Evolutionary conservation across 768 basidiomycete species (phyloP).

Genomic region (Lactifluus subvellereus): DNA sequence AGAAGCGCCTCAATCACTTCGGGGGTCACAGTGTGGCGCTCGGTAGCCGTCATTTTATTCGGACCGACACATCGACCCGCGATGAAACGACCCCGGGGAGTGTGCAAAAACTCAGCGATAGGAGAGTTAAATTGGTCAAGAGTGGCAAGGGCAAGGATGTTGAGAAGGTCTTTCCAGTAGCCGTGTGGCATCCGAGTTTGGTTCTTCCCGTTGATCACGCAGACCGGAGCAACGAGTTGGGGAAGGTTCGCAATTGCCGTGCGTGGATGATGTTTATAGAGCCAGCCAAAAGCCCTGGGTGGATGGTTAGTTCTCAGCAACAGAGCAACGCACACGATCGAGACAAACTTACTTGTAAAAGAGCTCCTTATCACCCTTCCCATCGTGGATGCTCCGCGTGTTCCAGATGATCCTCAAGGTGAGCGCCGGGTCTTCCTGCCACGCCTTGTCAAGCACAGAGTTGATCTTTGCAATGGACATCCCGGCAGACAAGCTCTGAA

Average conservation of each 20-base stretch:
- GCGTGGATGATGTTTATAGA: slow-evolving; percentile 61
- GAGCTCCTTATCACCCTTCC: slow-evolving; percentile 51
- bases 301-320: background rate
- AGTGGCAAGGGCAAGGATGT: slow-evolving; percentile 57
- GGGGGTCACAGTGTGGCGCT: slow-evolving; percentile 27
- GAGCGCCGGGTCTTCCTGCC: slow-evolving; percentile 51
- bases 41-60: background rate
- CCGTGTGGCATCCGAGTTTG: slow-evolving; percentile 42
- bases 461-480: slow-evolving; percentile 29
- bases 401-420: slow-evolving; percentile 67
- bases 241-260: slow-evolving; percentile 54
- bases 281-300: slow-evolving; percentile 54
- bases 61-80: background rate
- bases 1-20: background rate
- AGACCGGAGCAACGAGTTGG: slow-evolving; percentile 19
- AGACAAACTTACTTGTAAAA: slow-evolving; percentile 47
- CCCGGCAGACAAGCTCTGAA: slow-evolving; percentile 37
- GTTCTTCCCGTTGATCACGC: slow-evolving; percentile 31
- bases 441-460: slow-evolving; percentile 41
- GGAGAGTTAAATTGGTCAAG: slow-evolving; percentile 40
- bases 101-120: slow-evolving; percentile 12
- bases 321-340: background rate
- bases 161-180: slow-evolving; percentile 72
- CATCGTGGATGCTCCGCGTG: slow-evolving; percentile 62
- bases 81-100: background rate